Base-by-base conservation (phyloP, 805 yeast species). In the Yueomyces sp. region DNA sequence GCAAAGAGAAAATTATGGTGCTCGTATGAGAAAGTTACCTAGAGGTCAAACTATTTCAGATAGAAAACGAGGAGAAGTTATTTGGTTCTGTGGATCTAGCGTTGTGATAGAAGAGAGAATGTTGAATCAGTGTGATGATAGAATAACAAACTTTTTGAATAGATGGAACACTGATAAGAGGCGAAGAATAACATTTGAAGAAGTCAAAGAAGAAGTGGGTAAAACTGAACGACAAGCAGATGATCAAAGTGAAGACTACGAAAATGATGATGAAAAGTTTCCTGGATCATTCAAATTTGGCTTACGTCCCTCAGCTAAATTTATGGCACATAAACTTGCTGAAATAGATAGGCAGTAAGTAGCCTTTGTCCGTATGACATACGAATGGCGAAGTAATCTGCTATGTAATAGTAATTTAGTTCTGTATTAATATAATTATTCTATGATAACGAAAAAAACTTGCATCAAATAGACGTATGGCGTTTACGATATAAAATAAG, bases 11-110 rank as follows among this genome's bases (percentile, higher is more conserved):
- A 66, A 68, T 42, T 56, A 62, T 45, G 47, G 48, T 33, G 52
- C 46, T 36, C 57, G 52, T 42, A 41, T 47, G 28, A 54, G 58
- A 46, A 45, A 52, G 27, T 28, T 48, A 11, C 54, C 52, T 12
- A 50, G 50, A 40, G 54, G 5, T 7, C 5, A 34, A 34, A 6
- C 6, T 9, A 9, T 34, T 27, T 49, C 51, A 40, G 45, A 43
- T 19, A 51, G 49, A 27, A 48, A 49, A 26, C 49, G 54, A 36
- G 68, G 67, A 11, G 76, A 77, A 36, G 52, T 76, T 12, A 56
- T 82, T 19, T 82, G 87, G 84, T 81, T 75, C 57, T 69, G 80
- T 52, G 76, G 84, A 0, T 81, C 87, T 2, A 83, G 86, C 28
- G 64, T 73, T 8, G 63, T 68, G 31, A 55, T 74, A 26, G 55